Evolutionary conservation across 192 early-diverging fungal species (phyloP), one percentile per base, ranked within the genome.

Genomic region (Backusella tarrabulga): DNA sequence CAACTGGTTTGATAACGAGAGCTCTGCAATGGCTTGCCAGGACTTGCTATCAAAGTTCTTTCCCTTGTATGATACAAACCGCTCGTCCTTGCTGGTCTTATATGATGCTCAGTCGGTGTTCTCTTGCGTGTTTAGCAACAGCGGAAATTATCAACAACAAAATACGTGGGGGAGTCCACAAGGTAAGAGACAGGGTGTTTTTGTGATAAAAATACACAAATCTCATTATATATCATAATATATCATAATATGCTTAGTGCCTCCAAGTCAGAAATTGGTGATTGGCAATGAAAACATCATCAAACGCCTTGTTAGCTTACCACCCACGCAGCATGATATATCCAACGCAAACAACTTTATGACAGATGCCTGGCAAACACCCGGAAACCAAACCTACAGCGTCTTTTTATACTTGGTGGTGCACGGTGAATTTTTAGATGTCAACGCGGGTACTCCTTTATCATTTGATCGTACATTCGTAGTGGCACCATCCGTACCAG

Each of bases 351-450:
- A 81, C 50, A 83, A 83, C 32, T 74, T 84, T 67, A 67, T 78
- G n/a, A 77, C 83, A 2, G 87, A 88, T 71, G 85, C 87, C n/a
- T 88, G 87, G 87, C 85, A 88, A 72, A 84, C 76, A 29, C 74
- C 76, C 6, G 75, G 78, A 11, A 77, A 80, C 4, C 67, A 46
- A 35, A 34, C 44, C 7, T 69, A 79, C 40, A 70, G 83, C 3
- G 72, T 42, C 35, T 36, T 78, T 0, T 52, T 83, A 19, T 68
- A 68, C 36, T 32, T 83, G 34, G 80, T 46, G 41, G 60, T 83
- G 0, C 82, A 83, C 52, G 82, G 82, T 44, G 73, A 77, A 36
- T 77, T 83, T 60, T 34, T 56, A 26, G 82, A 79, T 46, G 71
- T 66, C 63, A 72, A n/a, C 34, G 66, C 32, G 4, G 71, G 74